Evolutionary conservation across 805 yeast species (phyloP).

Genomic region (Priceomyces fermenticarens): DNA sequence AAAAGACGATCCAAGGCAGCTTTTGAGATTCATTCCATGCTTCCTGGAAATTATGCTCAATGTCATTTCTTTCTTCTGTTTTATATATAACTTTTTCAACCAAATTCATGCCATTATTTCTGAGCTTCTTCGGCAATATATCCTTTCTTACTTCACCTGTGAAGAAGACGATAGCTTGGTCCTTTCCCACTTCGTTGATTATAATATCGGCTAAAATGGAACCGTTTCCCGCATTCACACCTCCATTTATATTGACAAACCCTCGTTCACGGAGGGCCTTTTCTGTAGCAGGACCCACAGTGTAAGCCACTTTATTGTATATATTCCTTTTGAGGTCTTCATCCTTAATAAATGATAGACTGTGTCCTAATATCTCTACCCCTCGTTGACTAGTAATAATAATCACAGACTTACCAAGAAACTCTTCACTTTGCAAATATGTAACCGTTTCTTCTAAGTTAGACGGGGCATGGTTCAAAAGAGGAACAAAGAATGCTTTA

Average conservation of each 20-base stretch:
- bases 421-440: constrained; percentile 43
- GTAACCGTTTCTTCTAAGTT: constrained; percentile 43
- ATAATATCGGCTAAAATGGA: constrained; percentile 63
- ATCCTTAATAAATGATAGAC: constrained; percentile 28
- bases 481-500: constrained; percentile 62
- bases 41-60: constrained; percentile 34
- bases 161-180: constrained; percentile 57
- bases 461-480: constrained; percentile 62
- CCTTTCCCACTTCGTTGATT: constrained; percentile 25
- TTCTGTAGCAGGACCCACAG: constrained; percentile 91
- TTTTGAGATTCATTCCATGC: constrained; percentile 4
- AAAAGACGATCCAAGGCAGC: constrained; percentile 72
- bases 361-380: constrained; percentile 67
- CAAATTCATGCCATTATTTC: constrained; percentile 40
- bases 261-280: constrained; percentile 58
- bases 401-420: constrained; percentile 46
- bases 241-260: constrained; percentile 69
- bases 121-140: constrained; percentile 65
- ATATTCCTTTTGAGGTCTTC: constrained; percentile 21
- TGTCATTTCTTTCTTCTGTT: constrained; percentile 53
- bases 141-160: constrained; percentile 87
- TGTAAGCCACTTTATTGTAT: constrained; percentile 58
- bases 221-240: constrained; percentile 79
- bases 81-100: constrained; percentile 66
- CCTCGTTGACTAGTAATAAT: constrained; percentile 91